Evolutionary conservation across 176 grass and related monocot species (phyloP).

Genomic region (Cenchrus americanus): DNA sequence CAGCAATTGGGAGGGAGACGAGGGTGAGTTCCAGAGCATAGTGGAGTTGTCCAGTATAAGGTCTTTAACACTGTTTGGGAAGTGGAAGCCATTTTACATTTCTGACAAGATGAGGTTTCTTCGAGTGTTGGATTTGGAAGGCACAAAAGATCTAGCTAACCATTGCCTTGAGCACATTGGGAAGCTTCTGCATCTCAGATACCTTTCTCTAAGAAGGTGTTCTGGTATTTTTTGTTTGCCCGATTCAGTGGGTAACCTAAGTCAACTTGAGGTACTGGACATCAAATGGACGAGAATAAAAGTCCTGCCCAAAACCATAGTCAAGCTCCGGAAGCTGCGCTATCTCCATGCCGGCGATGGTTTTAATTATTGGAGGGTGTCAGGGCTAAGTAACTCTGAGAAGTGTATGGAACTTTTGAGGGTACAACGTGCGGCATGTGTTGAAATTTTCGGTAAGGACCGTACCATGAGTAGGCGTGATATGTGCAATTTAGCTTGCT

Average conservation of each 20-base stretch:
- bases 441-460: too few relatives aligned
- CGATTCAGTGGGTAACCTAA: neutral
- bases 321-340: neutral
- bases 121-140: constrained; percentile 49
- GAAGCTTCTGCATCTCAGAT: constrained; percentile 35
- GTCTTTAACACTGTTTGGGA: constrained; percentile 37
- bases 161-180: neutral
- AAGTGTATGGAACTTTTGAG: too few relatives aligned
- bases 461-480: neutral
- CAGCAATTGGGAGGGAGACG: neutral
- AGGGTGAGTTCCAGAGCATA: neutral
- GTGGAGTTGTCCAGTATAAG: neutral
- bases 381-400: too few relatives aligned
- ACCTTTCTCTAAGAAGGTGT: constrained; percentile 30
- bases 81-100: neutral
- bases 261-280: neutral
- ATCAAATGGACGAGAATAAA: neutral
- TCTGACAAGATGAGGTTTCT: constrained; percentile 38
- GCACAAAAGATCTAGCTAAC: neutral
- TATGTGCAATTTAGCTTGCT: neutral
- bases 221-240: neutral
- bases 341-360: too few relatives aligned
- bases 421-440: too few relatives aligned
- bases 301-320: neutral
- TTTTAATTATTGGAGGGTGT: too few relatives aligned